Base-by-base conservation (phyloP, 805 yeast genomes). In the Cyberlindnera euphorbiiphila region DNA sequence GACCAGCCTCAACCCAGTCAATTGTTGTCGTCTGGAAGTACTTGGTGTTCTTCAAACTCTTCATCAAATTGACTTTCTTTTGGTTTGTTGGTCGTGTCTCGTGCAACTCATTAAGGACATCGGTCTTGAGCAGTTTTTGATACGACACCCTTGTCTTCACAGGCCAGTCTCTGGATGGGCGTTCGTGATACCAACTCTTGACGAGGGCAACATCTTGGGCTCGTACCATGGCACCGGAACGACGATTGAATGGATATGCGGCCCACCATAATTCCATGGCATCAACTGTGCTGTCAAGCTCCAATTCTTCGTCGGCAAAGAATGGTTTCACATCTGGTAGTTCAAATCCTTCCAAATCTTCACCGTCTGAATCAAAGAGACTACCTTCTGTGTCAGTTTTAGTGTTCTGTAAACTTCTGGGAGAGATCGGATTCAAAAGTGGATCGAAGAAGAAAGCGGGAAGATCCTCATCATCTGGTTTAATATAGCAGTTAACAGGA, bases 1-100 rank as follows among this genome's bases (percentile, higher is more conserved):
- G 66, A 20, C 97, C 98, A 1, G 98, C 98, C 59, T 93, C 99
- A 3, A 91, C 93, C 99, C 99, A 93, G 60, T 93, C 98, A 34
- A 93, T 80, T 0, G 89, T 72, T 0, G 98, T 91, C 51, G 85
- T 81, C 55, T 87, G 95, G 61, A 93, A 93, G 58, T 76, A 93
- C 53, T 86, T 89, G 0, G 98, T 93, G 31, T 72, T 69, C 41
- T 78, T 76, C 47, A 93, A 69, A 21, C 78, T 70, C 44, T 76
- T 77, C 19, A 93, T 57, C 11, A 93, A 63, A 26, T 75, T 71
- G 6, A 73, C 69, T 49, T 78, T 82, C 34, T 71, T 69, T 30
- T 62, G 70, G 22, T 66, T 64, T 2, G 68, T 63, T 3, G 66
- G 62, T 17, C 60, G 61, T 12, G 59, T 56, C 16, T 66, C 68